Evolutionary conservation across 2,329 filamentous ascomycete genomes (phyloP), one percentile per base, ranked within the genome.

Genomic region (Westerdykella aurantiaca): DNA sequence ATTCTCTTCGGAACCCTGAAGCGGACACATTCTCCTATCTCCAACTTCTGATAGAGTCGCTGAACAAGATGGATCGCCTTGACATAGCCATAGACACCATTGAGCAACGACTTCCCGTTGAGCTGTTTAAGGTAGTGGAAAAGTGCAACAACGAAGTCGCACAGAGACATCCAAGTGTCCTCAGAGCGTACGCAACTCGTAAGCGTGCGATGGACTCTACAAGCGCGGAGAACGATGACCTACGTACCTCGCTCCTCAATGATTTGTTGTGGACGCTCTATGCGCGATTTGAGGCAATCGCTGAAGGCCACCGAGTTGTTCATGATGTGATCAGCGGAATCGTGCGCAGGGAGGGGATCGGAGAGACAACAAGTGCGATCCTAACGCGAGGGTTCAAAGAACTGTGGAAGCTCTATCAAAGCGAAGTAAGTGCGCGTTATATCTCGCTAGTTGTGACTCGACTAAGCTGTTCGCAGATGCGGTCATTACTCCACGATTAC

Each of bases 401-500:
- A 69, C 72, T 98, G 34, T 98, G 94, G 94, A 95, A 96, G 62
- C 74, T 98, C 6, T 91, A 96, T 59, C 93, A 98, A 63, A 97
- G 94, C 67, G 93, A 98, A 64, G 63, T 63, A 49, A 37, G 52
- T 46, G 14, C 22, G n/a, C n/a, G 11, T 29, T 13, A 10, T 21
- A 21, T 6, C 14, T n/a, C 12, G 17, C 5, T 16, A 7, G 5
- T 2, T 4, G 13, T 16, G 2, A 25, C 5, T 12, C 37, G 37
- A 34, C 44, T 56, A 33, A 51, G 25, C 42, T 16, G 22, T 10
- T 4, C 14, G 37, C 5, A 69, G 75, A 97, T 98, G 53, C 82
- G 90, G 34, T 94, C 90, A 5, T 73, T 98, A 12, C 73, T 98
- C 45, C 93, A 97, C 68, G 95, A 96, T 64, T 97, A 98, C 63